Conservation (phyloP, 1,284 basidiomycete species). For the Neolentinus lepideus region DNA sequence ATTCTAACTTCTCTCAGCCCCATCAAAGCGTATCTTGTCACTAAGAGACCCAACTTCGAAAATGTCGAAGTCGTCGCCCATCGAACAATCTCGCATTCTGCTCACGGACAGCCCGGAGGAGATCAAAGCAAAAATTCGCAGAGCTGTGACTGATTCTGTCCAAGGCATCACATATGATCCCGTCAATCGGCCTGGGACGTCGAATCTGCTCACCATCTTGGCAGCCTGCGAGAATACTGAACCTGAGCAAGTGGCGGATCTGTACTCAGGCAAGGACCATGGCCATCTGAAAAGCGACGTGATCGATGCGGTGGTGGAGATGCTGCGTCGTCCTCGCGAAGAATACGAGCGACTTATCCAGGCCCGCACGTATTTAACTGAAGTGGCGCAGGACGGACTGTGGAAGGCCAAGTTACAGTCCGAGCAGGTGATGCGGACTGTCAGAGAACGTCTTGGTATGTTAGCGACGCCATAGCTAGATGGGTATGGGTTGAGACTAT, state of each 20-base stretch:
- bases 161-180: constrained; percentile 76
- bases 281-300: constrained; percentile 70
- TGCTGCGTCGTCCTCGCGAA: constrained; percentile 61
- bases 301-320: constrained; percentile 64
- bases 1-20: constrained; percentile 39
- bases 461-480: constrained; percentile 8
- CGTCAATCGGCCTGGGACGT: constrained; percentile 66
- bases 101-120: constrained; percentile 68
- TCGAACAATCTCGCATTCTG: constrained; percentile 77
- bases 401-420: constrained; percentile 59
- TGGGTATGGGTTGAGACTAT: too few relatives aligned
- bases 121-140: constrained; percentile 69
- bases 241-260: constrained; percentile 37
- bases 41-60: constrained; percentile 82
- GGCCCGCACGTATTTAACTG: constrained; percentile 57
- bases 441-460: constrained; percentile 65
- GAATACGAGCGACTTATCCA: constrained; percentile 60
- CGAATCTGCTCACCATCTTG: constrained; percentile 79
- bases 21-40: constrained; percentile 73
- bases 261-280: constrained; percentile 54
- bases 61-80: constrained; percentile 93
- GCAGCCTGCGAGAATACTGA: constrained; percentile 55
- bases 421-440: constrained; percentile 55
- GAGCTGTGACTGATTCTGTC: constrained; percentile 83
- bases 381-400: constrained; percentile 62